Base-by-base conservation (phyloP, 1,139 yeast genomes). In the Yamadazyma sp. region DNA sequence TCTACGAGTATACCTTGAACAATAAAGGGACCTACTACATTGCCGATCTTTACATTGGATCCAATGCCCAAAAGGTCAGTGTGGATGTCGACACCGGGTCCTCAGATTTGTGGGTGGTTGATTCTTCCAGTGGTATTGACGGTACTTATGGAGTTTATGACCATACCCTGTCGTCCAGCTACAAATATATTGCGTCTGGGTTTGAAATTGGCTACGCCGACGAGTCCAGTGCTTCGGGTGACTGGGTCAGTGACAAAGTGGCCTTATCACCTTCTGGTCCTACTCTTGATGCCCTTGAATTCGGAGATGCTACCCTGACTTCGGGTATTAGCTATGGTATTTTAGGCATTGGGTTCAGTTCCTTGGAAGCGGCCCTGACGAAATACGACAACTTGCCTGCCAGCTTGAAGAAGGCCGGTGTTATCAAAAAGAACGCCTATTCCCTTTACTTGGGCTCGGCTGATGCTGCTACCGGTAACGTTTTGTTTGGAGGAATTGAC, bases 201-300 rank as follows among this genome's bases (percentile, higher is more conserved):
- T 71, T 70, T 45, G 18, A 35, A 35, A 82, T 83, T 48, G 41
- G 56, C 13, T 86, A 86, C 52, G 79, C 80, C 23, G 95, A 86
- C 56, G 54, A 58, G 6, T 69, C 86, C 18, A 66, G 57, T 50
- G 88, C 90, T 2, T 44, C 52, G 6, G 95, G 95, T 31, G 55
- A 65, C 39, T 76, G 79, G 82, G 82, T 79, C 14, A 52, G 54
- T 29, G 84, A 77, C 48, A 54, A 53, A 30, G 67, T 78, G 23
- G 41, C 41, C 14, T 41, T 49, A 31, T 17, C 42, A 16, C n/a
- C 37, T 2, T 20, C 12, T 10, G 46, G 44, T 14, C 42, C 46
- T 15, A 23, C 35, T 8, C 11, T 43, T 16, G 25, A 27, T 3
- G 26, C 15, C 25, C 33, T 37, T 17, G 33, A 36, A 25, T 35